Percentiles rank a stretch among this genome's conserved stretches.
Conservation (phyloP, 1,139 yeast genomes). For the Yamadazyma dushanensis region DNA sequence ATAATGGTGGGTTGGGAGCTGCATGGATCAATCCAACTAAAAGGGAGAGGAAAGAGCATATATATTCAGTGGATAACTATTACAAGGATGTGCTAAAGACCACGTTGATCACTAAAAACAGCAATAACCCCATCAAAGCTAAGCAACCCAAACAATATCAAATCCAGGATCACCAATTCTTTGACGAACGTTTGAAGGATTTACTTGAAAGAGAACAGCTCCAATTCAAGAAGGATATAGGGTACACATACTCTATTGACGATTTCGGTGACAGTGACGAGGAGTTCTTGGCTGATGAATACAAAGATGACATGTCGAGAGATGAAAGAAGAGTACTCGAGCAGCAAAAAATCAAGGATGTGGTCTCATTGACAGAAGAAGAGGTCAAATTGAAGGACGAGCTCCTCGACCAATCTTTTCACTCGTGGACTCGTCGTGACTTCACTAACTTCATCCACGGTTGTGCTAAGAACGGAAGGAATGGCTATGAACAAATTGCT, state of each 20-base stretch:
- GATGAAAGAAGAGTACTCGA: conserved; percentile 50
- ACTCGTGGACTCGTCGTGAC: conserved; percentile 84
- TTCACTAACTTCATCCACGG: conserved; percentile 83
- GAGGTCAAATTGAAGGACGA: conserved; percentile 65
- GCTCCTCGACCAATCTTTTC: conserved; percentile 66
- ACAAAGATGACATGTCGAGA: conserved; percentile 34
- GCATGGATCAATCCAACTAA: conserved; percentile 87
- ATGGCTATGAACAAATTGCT: conserved; percentile 59
- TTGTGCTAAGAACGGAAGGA: conserved; percentile 77
- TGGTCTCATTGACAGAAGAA: conserved; percentile 73
- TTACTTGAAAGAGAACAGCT: conserved; percentile 78
- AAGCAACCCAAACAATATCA: conserved; percentile 72
- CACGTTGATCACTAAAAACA: conserved; percentile 15
- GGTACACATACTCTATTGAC: conserved; percentile 63
- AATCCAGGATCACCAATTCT: conserved; percentile 88
- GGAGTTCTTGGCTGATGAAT: conserved; percentile 56
- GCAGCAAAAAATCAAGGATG: conserved; percentile 68
- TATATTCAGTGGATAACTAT: conserved; percentile 84
- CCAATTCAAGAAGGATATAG: conserved; percentile 69
- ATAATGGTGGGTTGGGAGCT: conserved; percentile 42
- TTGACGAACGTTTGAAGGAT: conserved; percentile 61
- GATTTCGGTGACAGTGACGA: conserved; percentile 56
- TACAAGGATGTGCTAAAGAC: conserved; percentile 73
- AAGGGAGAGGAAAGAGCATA: conserved; percentile 86
- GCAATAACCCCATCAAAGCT: conserved; percentile 38